Base-by-base conservation (phyloP, 495 filamentous ascomycete genomes). In the Aspergillus nanangensis region DNA sequence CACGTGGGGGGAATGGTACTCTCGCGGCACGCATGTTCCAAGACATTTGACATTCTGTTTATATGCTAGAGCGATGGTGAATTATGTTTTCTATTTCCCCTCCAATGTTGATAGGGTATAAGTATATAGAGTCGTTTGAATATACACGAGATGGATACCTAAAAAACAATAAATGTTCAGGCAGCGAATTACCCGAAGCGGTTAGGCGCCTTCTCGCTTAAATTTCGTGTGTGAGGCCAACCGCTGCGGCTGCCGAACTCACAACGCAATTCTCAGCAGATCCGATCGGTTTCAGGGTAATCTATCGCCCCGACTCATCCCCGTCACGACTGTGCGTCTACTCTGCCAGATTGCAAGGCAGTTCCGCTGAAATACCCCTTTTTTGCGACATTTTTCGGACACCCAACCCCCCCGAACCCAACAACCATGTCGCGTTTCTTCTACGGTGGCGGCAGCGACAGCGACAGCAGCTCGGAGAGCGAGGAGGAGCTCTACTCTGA, bases 401-500 rank as follows among this genome's bases (percentile, higher is more conserved):
- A 57, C 54, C 38, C 31, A 43, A 50, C 47, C 34, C 20, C 20
- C 18, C 19, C 36, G 48, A 53, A 52, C 55, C 35, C 61, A 59
- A 57, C 65, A 57, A 72, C 39, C 55, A 68, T 68, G 70, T 97
- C 93, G 80, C 87, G 92, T 65, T 98, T 98, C 75, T 97, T 97
- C 81, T 86, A 89, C 70, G 84, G 84, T 56, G 86, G 84, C 66
- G 87, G 89, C 72, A 91, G 90, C 77, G 91, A 90, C 71, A 93
- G 88, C 66, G 77, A 81, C 51, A 71, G 68, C 61, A 75, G 68
- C 60, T 74, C 71, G 64, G 94, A 87, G 50, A 90, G 94, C 62
- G 92, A 96, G 70, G 86, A 90, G 72, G 87, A 92, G 70, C 78
- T 94, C 65, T 91, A 92, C 79, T 83, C 81, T 52, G 83, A 81